Evolutionary conservation across 2,329 filamentous ascomycete species (phyloP), one percentile per base, ranked within the genome.

Genomic region (Apiospora phragmitis): DNA sequence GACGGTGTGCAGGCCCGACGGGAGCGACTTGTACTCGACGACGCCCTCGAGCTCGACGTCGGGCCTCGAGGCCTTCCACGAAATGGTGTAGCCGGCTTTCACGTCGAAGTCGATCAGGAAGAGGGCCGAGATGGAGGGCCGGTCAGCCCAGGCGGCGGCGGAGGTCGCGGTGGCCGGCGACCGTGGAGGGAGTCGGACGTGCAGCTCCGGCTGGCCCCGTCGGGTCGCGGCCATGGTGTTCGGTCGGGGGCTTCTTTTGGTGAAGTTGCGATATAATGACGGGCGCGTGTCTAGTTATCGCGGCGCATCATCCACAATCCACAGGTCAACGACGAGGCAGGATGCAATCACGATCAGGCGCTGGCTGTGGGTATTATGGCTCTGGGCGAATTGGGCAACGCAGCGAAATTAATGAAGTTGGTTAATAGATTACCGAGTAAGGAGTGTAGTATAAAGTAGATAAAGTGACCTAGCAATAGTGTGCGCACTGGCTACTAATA

Each of bases 21-120:
- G 96, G 65, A 99, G 87, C 72, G 94, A 97, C 83, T 98, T 98
- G 88, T 94, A 99, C 83, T 99, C 96, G 77, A 98, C 94, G 32
- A 93, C 90, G 70, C 94, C 94, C 75, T 97, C 93, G 67, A 98
- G 88, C 81, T 89, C 86, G 83, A 95, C 87, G 67, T 89, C 91
- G 18, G 90, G 86, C 1, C 90, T 83, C 16, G 92, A 89, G 74
- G 89, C 90, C 81, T 97, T 94, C 96, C 96, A 98, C 45, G 90
- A 90, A 78, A 98, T 92, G 65, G 94, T 97, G 82, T 92, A 97
- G 85, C 94, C 94, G 77, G 94, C 92, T 81, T 95, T 96, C 83
- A 95, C 92, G 82, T 97, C 94, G 83, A 97, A 97, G 79, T 93
- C 90, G 82, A 97, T 95, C 73, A 97, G 87, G 81, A 97, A 97